These are phyloP conservation scores for Trichocomaceae sp. DNA, from an alignment of 2,329 filamentous ascomycete genomes.

Conservation along the genomic window DNA sequence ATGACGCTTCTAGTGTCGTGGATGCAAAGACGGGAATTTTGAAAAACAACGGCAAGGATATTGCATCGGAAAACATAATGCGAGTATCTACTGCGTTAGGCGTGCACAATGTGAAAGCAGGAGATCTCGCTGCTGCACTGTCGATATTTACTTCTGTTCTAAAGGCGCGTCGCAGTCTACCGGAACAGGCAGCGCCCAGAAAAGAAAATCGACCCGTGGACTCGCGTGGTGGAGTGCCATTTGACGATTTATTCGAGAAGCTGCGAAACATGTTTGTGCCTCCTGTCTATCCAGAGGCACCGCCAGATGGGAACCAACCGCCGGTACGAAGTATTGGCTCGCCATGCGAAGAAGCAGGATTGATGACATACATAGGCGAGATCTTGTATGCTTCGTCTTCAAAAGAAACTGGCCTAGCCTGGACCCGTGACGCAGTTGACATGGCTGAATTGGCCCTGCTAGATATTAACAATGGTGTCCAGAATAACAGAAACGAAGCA, in stretches of 20 bases:
- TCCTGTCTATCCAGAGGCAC: conserved; percentile 61
- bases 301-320: conserved; percentile 61
- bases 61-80: conserved; percentile 67
- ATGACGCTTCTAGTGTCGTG: conserved; percentile 45
- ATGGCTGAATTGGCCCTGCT: conserved; percentile 61
- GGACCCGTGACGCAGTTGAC: conserved; percentile 85
- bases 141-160: conserved; percentile 82
- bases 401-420: conserved; percentile 67
- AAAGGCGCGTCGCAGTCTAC: conserved; percentile 60
- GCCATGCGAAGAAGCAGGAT: conserved; percentile 74
- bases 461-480: conserved; percentile 25
- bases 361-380: conserved; percentile 89
- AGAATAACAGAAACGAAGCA: conserved; percentile 10
- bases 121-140: conserved; percentile 62
- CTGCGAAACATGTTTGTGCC: conserved; percentile 47
- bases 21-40: conserved; percentile 59
- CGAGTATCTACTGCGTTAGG: conserved; percentile 69
- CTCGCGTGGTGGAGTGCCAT: conserved; percentile 16
- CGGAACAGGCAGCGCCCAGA: conserved; percentile 33
- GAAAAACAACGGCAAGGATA: conserved; percentile 48
- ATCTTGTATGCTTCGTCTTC: conserved; percentile 71
- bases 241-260: conserved; percentile 31
- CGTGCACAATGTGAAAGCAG: conserved; percentile 65
- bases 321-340: conserved; percentile 59
- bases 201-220: neutral